Evolutionary conservation across 164 flowering plant species (phyloP).

Genomic region (Aristolochia californica): DNA sequence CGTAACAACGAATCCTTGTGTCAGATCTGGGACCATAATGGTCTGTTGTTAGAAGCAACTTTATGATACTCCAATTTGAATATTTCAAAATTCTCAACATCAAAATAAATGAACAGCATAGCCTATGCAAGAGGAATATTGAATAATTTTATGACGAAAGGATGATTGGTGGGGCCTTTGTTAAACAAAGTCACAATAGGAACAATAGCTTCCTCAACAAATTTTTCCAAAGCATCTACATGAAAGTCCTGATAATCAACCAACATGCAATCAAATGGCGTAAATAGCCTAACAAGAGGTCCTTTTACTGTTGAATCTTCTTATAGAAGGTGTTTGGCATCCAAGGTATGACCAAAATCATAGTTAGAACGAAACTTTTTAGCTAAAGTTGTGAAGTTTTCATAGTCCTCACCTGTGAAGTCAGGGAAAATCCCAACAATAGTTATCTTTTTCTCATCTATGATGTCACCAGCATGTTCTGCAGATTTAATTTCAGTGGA

Average conservation of each 20-base stretch:
- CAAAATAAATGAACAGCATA: slow-evolving; percentile 2
- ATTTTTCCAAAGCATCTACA: slow-evolving; percentile 43
- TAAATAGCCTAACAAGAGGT: slow-evolving; percentile 65
- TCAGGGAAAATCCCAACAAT: slow-evolving; percentile 64
- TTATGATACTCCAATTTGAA: no score
- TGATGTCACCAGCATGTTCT: no score
- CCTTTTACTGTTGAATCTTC: slow-evolving; percentile 60
- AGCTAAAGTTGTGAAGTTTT: slow-evolving; percentile 46
- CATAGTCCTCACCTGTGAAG: slow-evolving; percentile 76
- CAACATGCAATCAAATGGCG: slow-evolving; percentile 87
- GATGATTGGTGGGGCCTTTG: slow-evolving; percentile 60
- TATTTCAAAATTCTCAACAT: not conserved
- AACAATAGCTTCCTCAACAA: no score
- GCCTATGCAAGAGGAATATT: slow-evolving; percentile 32
- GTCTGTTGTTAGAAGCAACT: no score
- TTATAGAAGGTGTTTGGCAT: slow-evolving; percentile 71
- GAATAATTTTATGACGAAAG: slow-evolving; percentile 57
- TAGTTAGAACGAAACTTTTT: slow-evolving; percentile 77
- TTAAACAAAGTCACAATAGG: no score
- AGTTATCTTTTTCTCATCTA: no score
- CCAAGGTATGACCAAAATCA: slow-evolving; percentile 72
- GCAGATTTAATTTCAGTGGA: no score
- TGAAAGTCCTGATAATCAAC: slow-evolving; percentile 77
- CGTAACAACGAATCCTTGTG: no score
- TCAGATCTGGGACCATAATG: no score